Conservation (phyloP, 345 rosid species). For the Dovyalis caffra region DNA sequence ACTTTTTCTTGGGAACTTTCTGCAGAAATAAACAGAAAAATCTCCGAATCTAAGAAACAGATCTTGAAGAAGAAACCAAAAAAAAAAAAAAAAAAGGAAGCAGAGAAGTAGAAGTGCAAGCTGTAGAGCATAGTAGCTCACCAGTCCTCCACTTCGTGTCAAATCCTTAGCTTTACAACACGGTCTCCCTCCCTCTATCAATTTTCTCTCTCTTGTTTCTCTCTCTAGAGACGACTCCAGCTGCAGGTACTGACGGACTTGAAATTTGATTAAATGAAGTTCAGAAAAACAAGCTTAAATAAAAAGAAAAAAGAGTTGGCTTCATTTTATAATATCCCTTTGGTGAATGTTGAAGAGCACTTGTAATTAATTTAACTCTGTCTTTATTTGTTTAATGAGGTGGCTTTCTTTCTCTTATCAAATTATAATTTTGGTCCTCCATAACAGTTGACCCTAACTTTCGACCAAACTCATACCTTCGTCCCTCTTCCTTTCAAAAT, state of each 20-base stretch:
- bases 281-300: slow-evolving; percentile 3
- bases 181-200: slow-evolving; percentile 11
- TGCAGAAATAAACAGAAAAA: slow-evolving; percentile 23
- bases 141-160: slow-evolving; percentile 12
- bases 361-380: neutral
- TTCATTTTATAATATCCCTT: neutral
- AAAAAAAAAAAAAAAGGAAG: neutral
- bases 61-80: neutral
- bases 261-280: slow-evolving; percentile 31
- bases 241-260: slow-evolving; percentile 16
- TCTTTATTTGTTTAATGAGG: neutral
- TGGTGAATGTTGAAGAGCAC: neutral
- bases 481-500: neutral
- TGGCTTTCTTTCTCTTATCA: no score
- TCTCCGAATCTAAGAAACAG: neutral
- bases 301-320: neutral
- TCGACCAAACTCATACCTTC: neutral
- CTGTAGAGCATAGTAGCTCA: slow-evolving; percentile 12
- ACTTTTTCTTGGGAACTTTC: neutral
- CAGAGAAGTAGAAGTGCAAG: neutral
- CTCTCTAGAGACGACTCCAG: neutral
- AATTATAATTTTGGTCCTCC: slow-evolving; percentile 12
- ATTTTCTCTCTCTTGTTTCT: slow-evolving; percentile 14
- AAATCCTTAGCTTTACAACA: slow-evolving; percentile 32
- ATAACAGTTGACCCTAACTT: slow-evolving; percentile 16